Evolutionary conservation across 331 rosid species (phyloP).

Genomic region (Dryas integrifolia): DNA sequence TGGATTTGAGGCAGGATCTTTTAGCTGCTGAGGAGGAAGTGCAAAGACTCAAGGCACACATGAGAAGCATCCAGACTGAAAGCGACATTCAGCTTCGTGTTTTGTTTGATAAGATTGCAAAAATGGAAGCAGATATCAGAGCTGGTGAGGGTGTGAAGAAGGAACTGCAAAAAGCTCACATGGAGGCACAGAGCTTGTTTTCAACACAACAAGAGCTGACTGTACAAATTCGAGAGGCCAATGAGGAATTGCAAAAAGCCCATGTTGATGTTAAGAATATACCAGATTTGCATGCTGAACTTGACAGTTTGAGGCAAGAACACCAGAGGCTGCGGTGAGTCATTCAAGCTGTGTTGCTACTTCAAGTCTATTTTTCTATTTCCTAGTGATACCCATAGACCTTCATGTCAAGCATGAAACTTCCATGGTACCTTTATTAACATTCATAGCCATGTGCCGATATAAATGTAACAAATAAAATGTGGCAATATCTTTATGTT

Average conservation of each 20-base stretch:
- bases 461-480: neutral
- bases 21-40: slow-evolving; percentile 56
- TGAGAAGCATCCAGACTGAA: slow-evolving; percentile 73
- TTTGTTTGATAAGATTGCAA: slow-evolving; percentile 65
- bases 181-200: slow-evolving; percentile 65
- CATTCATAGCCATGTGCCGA: neutral
- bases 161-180: slow-evolving; percentile 61
- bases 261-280: slow-evolving; percentile 41
- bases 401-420: neutral
- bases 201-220: slow-evolving; percentile 57
- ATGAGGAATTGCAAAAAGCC: slow-evolving; percentile 54
- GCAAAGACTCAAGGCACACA: slow-evolving; percentile 60
- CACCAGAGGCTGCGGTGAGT: slow-evolving; percentile 70
- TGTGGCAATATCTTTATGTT: neutral
- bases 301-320: slow-evolving; percentile 62
- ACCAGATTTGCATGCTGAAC: slow-evolving; percentile 60
- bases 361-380: slow-evolving; percentile 15
- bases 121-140: slow-evolving; percentile 56
- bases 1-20: slow-evolving; percentile 63
- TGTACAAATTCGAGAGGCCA: slow-evolving; percentile 47
- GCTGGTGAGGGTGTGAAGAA: slow-evolving; percentile 64
- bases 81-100: slow-evolving; percentile 73
- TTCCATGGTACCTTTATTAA: neutral
- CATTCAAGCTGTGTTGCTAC: slow-evolving; percentile 15
- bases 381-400: neutral